Base-by-base conservation (phyloP, 768 basidiomycete genomes). In the Arthromyces matolae region DNA sequence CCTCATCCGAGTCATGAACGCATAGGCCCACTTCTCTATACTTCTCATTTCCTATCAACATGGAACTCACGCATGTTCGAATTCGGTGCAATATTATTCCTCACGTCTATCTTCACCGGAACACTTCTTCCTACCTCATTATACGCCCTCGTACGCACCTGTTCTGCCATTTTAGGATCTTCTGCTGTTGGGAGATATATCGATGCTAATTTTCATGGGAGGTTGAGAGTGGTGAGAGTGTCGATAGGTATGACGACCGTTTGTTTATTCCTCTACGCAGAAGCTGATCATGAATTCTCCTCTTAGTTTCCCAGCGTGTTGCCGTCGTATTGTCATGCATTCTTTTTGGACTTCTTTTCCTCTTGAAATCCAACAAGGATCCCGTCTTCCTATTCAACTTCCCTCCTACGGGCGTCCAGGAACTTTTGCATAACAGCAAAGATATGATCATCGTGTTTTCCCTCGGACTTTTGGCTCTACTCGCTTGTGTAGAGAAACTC, bases 41-140 rank as follows among this genome's bases (percentile, higher is more conserved):
- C 59, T 24, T 64, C 63, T 8, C 63, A 64, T 42, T 59, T 62
- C 39, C 53, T 64, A 23, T 62, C 64, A 2, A 64, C 62, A n/a
- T 66, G 64, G 64, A 66, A 65, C 38, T 54, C 62, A 20, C 56
- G 64, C 5, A 38, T 58, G 12, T 66, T 64, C 42, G 62, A 66
- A 47, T 66, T 64, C 36, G 64, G 58, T 13, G 57, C 63, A 3
- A 54, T 64, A 6, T 44, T 63, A 9, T 63, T 60, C 44, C 52
- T 61, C 8, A 60, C 58, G n/a, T 51, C 52, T 2, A 53, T 60
- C 22, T 63, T 58, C 34, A 44, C 58, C 16, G 58, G 58, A 16
- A 64, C 60, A 18, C 54, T 65, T 7, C 38, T 64, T 9, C 62
- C 58, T 2, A 53, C 57, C 8, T 65, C 64, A 1, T 42, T 55